Base-by-base conservation (phyloP, 2,329 filamentous ascomycete genomes). In the Fusarium udum region DNA sequence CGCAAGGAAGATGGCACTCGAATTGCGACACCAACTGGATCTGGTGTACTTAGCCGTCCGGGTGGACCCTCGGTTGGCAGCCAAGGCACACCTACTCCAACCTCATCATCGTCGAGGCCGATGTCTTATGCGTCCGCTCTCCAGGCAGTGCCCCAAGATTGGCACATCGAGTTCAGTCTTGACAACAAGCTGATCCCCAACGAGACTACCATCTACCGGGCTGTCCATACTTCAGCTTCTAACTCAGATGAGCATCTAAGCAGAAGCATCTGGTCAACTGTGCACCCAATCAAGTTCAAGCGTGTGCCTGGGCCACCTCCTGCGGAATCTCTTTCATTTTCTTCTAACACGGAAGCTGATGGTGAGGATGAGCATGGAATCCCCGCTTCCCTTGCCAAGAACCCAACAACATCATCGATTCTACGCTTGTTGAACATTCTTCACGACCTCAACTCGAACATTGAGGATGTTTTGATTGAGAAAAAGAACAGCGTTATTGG, bases 141-240 rank as follows among this genome's bases (percentile, higher is more conserved):
- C 59, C 93, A 95, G 75, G 87, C 93, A 20, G 86, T 90, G 1
- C 94, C 95, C 3, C 93, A 97, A 79, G 95, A 98, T 79, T 99
- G 96, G 96, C 95, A 99, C 78, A 95, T 99, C 69, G 94, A 98
- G 79, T 99, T 99, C 83, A 95, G 90, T 74, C 89, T 98, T 56
- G 92, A 97, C 72, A 92, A 89, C 60, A 94, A 95, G 80, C 88
- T 93, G 4, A 92, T 99, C 66, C 87, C 93, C 1, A 96, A 95
- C 75, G 95, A 98, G 77, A 98, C 94, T 2, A 99, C 96, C 0
- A 95, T 99, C 63, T 99, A 98, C 79, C 92, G 95, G 53, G 96
- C 96, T 37, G 94, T 98, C 14, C 94, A 98, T 78, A 93, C 90
- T 79, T 84, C 84, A 12, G 79, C 83, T 1, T 75, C 83, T 53